Conservation (phyloP, 2,329 filamentous ascomycete species). For the Mycogone perniciosa region DNA sequence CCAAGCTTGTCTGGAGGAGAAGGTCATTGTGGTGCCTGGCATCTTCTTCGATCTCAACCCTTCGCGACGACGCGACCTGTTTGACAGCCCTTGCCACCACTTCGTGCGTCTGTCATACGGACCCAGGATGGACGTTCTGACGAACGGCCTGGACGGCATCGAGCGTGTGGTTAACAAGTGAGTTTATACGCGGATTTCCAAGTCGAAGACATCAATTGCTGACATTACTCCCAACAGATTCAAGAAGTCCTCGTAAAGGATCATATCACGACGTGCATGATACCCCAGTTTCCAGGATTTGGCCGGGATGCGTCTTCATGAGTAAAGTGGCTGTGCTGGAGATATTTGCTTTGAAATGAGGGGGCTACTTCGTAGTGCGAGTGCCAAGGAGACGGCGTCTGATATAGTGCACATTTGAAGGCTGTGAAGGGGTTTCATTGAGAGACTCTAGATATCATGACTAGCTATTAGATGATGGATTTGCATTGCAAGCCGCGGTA, state of each 20-base stretch:
- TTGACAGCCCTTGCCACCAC: constrained; percentile 91
- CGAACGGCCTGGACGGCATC: constrained; percentile 76
- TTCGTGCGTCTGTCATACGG: constrained; percentile 83
- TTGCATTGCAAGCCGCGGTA: too few species aligned
- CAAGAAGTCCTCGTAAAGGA: constrained; percentile 13
- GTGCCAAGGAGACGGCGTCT: too few species aligned
- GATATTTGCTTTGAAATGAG: too few species aligned
- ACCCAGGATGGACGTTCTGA: constrained; percentile 70
- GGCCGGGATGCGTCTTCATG: constrained; percentile 1
- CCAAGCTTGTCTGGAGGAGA: constrained; percentile 85
- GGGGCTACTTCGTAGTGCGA: too few species aligned
- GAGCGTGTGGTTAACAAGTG: constrained; percentile 73
- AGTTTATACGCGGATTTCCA: constrained; percentile 20
- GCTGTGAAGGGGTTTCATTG: too few species aligned
- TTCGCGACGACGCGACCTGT: constrained; percentile 78
- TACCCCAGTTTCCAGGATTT: too few species aligned
- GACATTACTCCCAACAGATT: constrained; percentile 15
- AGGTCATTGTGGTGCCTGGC: constrained; percentile 92
- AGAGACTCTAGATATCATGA: too few species aligned
- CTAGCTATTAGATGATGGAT: too few species aligned
- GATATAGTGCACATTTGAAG: too few species aligned
- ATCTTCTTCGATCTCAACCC: constrained; percentile 99
- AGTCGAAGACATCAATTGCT: neutral
- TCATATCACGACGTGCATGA: neutral
- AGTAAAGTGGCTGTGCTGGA: too few species aligned